Base-by-base conservation (phyloP, 129 eudicot genomes). In the Gnaphalium uliginosum region DNA sequence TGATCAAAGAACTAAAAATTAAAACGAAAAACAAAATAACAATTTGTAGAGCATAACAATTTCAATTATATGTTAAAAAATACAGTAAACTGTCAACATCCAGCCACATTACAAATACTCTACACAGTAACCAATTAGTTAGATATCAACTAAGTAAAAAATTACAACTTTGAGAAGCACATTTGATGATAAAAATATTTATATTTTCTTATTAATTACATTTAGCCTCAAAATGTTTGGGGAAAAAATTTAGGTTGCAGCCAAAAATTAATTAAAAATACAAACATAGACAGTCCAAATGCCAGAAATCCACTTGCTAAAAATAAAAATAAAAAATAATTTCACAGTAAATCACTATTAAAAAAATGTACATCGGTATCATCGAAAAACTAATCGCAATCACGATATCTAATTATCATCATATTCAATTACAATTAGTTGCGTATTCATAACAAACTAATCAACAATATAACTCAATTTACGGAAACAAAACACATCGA, bases 201-300 rank as follows among this genome's bases (percentile, higher is more conserved):
- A n/a, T n/a, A n/a, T n/a, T n/a, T n/a, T n/a, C n/a, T n/a, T n/a
- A n/a, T 27, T 27, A 71, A 71, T 63, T 8, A 53, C 23, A 50
- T 71, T 48, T 51, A 60, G 48, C 15, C 32, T 39, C 46, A 39
- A 39, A 5, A 10, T 9, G 46, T 39, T 39, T 10, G 14, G 46
- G 39, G 1, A 2, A 39, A 39, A 39, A 39, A 9, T 9, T 2
- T 39, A 39, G 13, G 14, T 2, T 39, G 46, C 46, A 39, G 46
- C 14, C 46, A 39, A 39, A 9, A 39, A 33, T 22, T 46, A 46
- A 46, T 46, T 14, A 11, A 80, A 74, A 41, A 59, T 33, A 62
- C 68, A 81, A 81, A 50, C 81, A 75, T 10, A 46, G 53, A 68
- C 19, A 63, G 41, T 64, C 77, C 78, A 81, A 57, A 76, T 19